Percentiles rank a stretch among this genome's conserved stretches.
Evolutionary conservation across 2,329 filamentous ascomycete genomes (phyloP).

Genomic region (Sphaceloma murrayae): DNA sequence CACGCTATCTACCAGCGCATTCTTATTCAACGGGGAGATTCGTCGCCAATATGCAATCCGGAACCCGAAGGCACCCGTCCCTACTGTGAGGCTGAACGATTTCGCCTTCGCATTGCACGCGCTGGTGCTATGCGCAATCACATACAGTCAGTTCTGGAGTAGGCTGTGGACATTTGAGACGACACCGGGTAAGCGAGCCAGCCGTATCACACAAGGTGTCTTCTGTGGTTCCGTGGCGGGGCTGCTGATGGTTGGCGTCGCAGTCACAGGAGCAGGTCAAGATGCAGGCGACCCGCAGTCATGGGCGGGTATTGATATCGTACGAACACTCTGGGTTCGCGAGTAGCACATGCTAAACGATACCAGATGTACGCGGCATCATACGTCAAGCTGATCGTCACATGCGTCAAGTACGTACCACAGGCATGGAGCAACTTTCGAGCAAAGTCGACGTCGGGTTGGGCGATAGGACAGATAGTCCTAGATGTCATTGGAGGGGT

Average conservation of each 20-base stretch:
- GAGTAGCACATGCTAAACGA: too few species aligned
- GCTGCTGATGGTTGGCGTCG: constrained; percentile 38
- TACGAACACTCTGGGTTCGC: too few species aligned
- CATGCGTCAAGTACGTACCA: constrained; percentile 85
- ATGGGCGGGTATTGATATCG: constrained; percentile 58
- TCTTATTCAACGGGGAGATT: constrained; percentile 71
- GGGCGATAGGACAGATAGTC: constrained; percentile 57
- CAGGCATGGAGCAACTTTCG: constrained; percentile 76
- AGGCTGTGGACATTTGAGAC: constrained; percentile 66
- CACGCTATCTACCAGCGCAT: constrained; percentile 60
- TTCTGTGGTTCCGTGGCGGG: constrained; percentile 58
- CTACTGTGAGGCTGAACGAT: constrained; percentile 85
- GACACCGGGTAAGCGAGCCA: constrained; percentile 40
- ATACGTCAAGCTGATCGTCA: constrained; percentile 82
- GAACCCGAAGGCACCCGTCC: constrained; percentile 60
- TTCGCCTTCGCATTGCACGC: constrained; percentile 80
- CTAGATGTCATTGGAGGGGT: constrained; percentile 75
- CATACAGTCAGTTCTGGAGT: constrained; percentile 68
- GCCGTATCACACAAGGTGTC: constrained; percentile 57
- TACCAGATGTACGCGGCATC: constrained; percentile 61
- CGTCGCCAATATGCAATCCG: constrained; percentile 74
- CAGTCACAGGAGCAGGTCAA: constrained; percentile 38
- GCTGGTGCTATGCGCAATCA: constrained; percentile 58
- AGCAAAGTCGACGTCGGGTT: constrained; percentile 76
- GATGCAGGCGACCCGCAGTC: constrained; percentile 37